Percentiles rank a stretch among this genome's conserved stretches.
These are phyloP conservation scores for Knufia petricola DNA, from an alignment of 2,329 filamentous ascomycete genomes.

Conservation along the genomic window DNA sequence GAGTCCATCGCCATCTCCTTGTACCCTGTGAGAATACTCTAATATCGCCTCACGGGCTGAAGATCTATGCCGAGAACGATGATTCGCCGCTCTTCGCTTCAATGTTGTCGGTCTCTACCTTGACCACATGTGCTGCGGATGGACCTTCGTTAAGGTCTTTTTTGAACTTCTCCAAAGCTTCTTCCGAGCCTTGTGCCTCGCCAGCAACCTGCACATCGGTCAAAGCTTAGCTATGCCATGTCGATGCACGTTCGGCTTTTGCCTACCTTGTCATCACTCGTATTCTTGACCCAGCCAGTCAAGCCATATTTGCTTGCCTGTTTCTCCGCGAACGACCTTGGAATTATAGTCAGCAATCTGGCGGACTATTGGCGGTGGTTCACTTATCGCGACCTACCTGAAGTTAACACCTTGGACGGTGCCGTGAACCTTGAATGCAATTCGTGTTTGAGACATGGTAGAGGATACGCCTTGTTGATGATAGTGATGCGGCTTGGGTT, in stretches of 20 bases:
- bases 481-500: too few relatives aligned
- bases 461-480: not conserved
- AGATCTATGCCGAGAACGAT: conserved; percentile 11
- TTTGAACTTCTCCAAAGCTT: conserved; percentile 58
- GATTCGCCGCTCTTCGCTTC: conserved; percentile 55
- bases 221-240: conserved; percentile 7
- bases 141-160: conserved; percentile 69
- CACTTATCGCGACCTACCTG: conserved; percentile 13
- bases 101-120: conserved; percentile 61
- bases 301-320: conserved; percentile 35
- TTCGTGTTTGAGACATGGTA: conserved; percentile 14
- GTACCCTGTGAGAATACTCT: too few relatives aligned
- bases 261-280: conserved; percentile 36
- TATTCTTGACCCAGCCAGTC: conserved; percentile 43
- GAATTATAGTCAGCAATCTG: not conserved
- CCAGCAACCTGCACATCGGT: conserved; percentile 62
- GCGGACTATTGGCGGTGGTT: not conserved
- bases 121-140: conserved; percentile 59
- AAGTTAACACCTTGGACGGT: conserved; percentile 23
- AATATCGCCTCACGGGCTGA: too few relatives aligned
- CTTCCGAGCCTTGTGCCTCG: conserved; percentile 69
- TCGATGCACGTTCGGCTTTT: too few relatives aligned
- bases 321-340: conserved; percentile 35
- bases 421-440: conserved; percentile 21
- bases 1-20: too few relatives aligned